Percentiles rank a stretch among this genome's conserved stretches.
phyloP scores from a whole-genome alignment of 345 rosid species.

The Eucalyptus paniculata region DNA sequence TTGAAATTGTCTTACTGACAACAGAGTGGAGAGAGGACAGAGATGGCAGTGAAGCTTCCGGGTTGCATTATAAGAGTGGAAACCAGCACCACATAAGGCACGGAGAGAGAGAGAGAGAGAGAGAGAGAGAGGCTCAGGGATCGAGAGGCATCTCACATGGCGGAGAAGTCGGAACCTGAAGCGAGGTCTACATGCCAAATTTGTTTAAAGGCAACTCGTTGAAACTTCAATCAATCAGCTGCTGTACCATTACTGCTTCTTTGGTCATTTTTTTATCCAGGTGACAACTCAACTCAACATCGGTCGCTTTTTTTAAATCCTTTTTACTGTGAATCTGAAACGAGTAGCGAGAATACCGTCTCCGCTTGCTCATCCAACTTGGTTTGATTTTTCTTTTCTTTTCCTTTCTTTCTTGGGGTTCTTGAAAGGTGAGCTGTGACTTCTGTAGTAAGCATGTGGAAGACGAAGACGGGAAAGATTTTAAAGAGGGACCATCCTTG shows the following conservation, averaged over 20 bases:
- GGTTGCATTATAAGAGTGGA: background rate
- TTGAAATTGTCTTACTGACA: background rate
- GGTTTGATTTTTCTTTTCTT: background rate
- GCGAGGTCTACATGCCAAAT: conserved; percentile 5
- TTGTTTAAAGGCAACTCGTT: conserved; percentile 6
- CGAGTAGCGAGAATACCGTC: background rate
- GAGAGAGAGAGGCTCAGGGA: conserved; percentile 19
- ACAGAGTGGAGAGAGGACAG: background rate
- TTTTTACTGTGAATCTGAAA: background rate
- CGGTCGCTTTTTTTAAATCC: no score
- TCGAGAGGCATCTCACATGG: conserved; percentile 56
- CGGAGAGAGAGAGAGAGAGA: conserved; percentile 1
- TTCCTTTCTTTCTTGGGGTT: background rate
- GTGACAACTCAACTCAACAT: no score
- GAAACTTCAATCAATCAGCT: background rate
- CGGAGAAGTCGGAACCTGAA: background rate
- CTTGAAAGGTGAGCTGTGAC: background rate
- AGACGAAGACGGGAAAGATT: background rate
- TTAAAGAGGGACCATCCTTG: background rate
- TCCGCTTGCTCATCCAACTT: background rate
- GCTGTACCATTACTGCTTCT: background rate
- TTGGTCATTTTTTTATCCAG: background rate
- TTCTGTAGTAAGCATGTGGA: background rate
- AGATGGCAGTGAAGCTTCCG: background rate
- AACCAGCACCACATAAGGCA: background rate